Evolutionary conservation across 768 basidiomycete species (phyloP).

Genomic region (Naganishia onofrii): DNA sequence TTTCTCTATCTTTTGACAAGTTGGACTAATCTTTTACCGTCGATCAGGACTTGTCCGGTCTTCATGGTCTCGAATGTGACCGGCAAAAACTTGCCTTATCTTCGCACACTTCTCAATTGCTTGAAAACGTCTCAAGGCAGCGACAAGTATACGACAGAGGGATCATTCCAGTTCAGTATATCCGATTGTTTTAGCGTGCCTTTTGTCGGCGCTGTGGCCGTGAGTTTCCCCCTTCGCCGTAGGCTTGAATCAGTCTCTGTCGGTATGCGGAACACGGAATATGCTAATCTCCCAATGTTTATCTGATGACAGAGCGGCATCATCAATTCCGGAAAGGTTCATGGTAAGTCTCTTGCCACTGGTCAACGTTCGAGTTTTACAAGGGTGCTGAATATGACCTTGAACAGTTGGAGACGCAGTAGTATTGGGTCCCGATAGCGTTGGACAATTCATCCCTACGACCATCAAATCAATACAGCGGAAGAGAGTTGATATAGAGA

Average conservation of each 20-base stretch:
- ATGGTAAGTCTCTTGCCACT: slow-evolving; percentile 32
- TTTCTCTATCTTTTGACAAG: neutral
- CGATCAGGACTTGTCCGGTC: slow-evolving; percentile 78
- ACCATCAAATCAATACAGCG: slow-evolving; percentile 88
- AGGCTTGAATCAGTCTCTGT: too few species aligned
- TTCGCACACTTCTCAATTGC: slow-evolving; percentile 86
- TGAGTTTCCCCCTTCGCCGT: slow-evolving; percentile 18
- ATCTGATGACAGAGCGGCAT: slow-evolving; percentile 41
- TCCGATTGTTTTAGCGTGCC: slow-evolving; percentile 55
- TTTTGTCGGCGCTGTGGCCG: slow-evolving; percentile 44
- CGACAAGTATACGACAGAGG: slow-evolving; percentile 70
- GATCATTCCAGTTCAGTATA: slow-evolving; percentile 53
- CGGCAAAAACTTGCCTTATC: slow-evolving; percentile 80
- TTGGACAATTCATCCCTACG: slow-evolving; percentile 78
- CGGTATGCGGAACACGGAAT: too few species aligned
- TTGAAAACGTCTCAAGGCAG: slow-evolving; percentile 84
- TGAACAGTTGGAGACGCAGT: slow-evolving; percentile 75
- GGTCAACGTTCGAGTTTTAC: neutral
- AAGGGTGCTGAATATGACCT: slow-evolving; percentile 57
- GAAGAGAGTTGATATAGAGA: slow-evolving; percentile 78
- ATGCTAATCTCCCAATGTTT: slow-evolving; percentile 8
- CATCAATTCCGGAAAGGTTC: slow-evolving; percentile 45
- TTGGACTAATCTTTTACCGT: neutral
- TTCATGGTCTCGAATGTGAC: slow-evolving; percentile 93
- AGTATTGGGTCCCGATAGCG: slow-evolving; percentile 84